Conservation (phyloP, 768 basidiomycete species). For the Cubamyces sp. region DNA sequence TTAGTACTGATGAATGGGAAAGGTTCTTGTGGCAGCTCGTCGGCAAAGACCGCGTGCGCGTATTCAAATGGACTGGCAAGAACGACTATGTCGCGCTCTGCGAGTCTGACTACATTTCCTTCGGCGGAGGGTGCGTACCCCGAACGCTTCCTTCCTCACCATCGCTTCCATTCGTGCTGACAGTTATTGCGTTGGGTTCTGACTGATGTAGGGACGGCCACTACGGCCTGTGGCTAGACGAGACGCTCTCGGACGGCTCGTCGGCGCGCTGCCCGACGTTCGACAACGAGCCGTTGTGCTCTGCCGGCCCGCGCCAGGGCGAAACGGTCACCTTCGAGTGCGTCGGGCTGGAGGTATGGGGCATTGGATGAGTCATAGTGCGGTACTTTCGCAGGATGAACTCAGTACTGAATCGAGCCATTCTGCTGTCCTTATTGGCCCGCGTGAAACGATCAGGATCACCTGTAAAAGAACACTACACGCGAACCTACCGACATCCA, state of each 20-base stretch:
- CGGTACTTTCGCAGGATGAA: too few relatives aligned
- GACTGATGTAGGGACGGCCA: slow-evolving; percentile 25
- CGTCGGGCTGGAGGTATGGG: slow-evolving; percentile 93
- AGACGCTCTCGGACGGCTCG: slow-evolving; percentile 78
- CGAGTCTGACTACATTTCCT: slow-evolving; percentile 78
- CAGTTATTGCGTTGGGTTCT: neutral
- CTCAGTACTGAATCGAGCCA: too few relatives aligned
- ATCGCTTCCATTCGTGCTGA: neutral
- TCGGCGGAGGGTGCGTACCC: slow-evolving; percentile 80
- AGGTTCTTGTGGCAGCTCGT: slow-evolving; percentile 82
- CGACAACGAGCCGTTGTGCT: slow-evolving; percentile 82
- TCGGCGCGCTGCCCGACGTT: slow-evolving; percentile 87
- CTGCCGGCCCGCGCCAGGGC: slow-evolving; percentile 45
- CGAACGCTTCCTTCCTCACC: neutral
- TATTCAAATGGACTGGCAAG: slow-evolving; percentile 84
- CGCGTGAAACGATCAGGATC: too few relatives aligned
- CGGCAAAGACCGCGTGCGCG: slow-evolving; percentile 47
- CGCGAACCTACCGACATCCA: too few relatives aligned
- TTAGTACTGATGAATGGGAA: neutral
- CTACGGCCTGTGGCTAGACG: slow-evolving; percentile 89
- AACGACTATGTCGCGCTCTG: slow-evolving; percentile 92
- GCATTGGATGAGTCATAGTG: slow-evolving; percentile 47
- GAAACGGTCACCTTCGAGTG: slow-evolving; percentile 80
- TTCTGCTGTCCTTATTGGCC: too few relatives aligned
- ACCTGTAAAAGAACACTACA: too few relatives aligned